Percentiles rank a stretch among this genome's conserved stretches.
Evolutionary conservation across 1,284 basidiomycete genomes (phyloP).

Genomic region (Sutorius eximius): DNA sequence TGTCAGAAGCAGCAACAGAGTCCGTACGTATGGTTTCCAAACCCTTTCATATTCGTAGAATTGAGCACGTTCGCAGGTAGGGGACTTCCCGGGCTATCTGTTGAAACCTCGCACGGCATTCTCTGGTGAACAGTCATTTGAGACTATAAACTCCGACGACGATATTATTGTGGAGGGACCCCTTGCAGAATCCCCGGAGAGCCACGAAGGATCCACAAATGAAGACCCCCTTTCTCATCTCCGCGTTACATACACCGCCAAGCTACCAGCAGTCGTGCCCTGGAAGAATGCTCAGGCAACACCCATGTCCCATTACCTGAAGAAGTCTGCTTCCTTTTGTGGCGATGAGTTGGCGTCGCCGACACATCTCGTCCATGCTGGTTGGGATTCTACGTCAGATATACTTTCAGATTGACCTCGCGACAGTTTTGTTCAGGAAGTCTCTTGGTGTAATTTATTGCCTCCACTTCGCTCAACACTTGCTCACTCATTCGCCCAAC

Average conservation of each 20-base stretch:
- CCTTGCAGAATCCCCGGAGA: conserved; percentile 34
- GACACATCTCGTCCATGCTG: conserved; percentile 52
- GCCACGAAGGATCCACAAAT: conserved; percentile 31
- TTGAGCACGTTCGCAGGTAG: conserved; percentile 35
- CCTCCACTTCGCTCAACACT: conserved; percentile 3
- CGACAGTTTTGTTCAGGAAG: conserved; percentile 5
- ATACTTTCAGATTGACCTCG: conserved; percentile 34
- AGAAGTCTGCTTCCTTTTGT: conserved; percentile 41
- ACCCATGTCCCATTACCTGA: conserved; percentile 39
- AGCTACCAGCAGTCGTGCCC: conserved; percentile 39
- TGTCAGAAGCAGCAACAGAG: conserved; percentile 31
- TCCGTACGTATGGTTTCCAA: conserved; percentile 33
- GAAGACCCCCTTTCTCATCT: conserved; percentile 39
- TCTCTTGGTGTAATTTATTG: conserved; percentile 30
- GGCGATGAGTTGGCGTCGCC: conserved; percentile 40
- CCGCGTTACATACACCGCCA: conserved; percentile 37
- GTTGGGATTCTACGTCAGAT: conserved; percentile 61
- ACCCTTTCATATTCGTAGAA: conserved; percentile 34
- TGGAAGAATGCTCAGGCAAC: conserved; percentile 43
- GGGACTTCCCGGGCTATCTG: conserved; percentile 25
- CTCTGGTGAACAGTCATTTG: conserved; percentile 35
- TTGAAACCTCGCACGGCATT: conserved; percentile 32
- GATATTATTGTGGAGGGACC: conserved; percentile 36
- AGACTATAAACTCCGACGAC: conserved; percentile 39
- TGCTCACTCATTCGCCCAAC: conserved; percentile 23